Evolutionary conservation across 768 basidiomycete genomes (phyloP).

Genomic region (Candolleomyces efflorescens): DNA sequence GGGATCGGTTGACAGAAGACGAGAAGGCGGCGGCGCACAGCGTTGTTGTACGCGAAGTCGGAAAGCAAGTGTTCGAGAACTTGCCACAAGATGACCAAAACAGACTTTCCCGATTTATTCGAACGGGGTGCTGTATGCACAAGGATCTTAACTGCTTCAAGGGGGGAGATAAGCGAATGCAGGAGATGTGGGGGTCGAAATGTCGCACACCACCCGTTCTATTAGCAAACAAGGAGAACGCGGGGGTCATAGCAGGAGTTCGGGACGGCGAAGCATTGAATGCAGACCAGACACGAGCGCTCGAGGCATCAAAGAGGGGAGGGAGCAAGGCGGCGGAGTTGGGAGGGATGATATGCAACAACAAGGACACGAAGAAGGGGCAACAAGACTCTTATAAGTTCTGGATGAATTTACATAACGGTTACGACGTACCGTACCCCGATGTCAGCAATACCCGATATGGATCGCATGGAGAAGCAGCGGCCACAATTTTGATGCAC

Average conservation of each 20-base stretch:
- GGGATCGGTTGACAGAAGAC: conserved; percentile 11
- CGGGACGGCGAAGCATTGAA: not conserved
- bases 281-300: not conserved
- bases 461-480: conserved; percentile 15
- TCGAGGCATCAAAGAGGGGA: conserved; percentile 3
- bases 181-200: conserved; percentile 9
- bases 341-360: not conserved
- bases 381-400: not conserved
- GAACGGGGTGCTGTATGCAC: conserved; percentile 27
- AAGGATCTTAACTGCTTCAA: conserved; percentile 23
- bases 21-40: conserved; percentile 8
- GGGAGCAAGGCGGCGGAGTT: not conserved
- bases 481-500: conserved; percentile 8
- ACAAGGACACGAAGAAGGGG: not conserved
- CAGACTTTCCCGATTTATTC: conserved; percentile 15
- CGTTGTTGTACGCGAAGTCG: conserved; percentile 8
- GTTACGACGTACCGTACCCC: conserved; percentile 11
- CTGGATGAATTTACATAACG: conserved; percentile 6
- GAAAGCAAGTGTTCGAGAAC: conserved; percentile 11
- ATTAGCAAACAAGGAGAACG: conserved; percentile 4
- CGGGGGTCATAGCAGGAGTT: not conserved
- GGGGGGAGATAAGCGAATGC: conserved; percentile 16
- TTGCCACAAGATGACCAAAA: conserved; percentile 12
- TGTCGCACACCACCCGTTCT: not conserved
- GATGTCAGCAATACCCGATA: conserved; percentile 20